phyloP scores from a whole-genome alignment of 441 rosid species.

The Francoa sonchifolia region DNA sequence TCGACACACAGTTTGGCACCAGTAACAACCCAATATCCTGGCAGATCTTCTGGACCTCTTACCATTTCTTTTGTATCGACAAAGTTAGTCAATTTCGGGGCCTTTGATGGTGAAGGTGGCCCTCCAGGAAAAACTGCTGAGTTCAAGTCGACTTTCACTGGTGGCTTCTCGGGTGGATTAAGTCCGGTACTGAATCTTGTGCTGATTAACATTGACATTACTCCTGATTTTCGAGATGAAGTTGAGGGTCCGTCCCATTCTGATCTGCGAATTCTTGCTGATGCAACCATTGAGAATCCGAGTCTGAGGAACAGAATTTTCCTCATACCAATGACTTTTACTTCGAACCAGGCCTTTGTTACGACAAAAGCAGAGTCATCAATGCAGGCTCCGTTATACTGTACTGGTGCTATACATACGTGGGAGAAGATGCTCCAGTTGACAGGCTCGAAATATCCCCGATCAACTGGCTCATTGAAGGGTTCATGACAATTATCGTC shows the following conservation, averaged over 20 bases:
- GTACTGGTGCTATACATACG: conserved; percentile 74
- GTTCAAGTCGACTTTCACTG: conserved; percentile 53
- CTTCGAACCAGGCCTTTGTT: conserved; percentile 91
- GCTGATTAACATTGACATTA: conserved; percentile 59
- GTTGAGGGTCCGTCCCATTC: conserved; percentile 71
- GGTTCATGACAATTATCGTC: conserved; percentile 44
- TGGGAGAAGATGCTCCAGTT: conserved; percentile 93
- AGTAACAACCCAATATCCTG: conserved; percentile 93
- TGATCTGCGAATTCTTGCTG: conserved; percentile 52
- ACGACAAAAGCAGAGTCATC: conserved; percentile 68
- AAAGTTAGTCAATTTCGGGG: conserved; percentile 56
- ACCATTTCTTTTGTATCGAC: conserved; percentile 84
- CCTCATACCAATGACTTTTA: conserved; percentile 64
- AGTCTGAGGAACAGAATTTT: conserved; percentile 79
- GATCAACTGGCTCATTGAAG: conserved; percentile 31
- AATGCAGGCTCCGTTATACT: conserved; percentile 39
- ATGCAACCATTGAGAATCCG: conserved; percentile 61
- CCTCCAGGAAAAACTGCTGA: conserved; percentile 81
- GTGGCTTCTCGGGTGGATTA: conserved; percentile 35
- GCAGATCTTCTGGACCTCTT: conserved; percentile 77
- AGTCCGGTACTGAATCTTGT: conserved; percentile 46
- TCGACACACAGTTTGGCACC: conserved; percentile 82
- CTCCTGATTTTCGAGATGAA: conserved; percentile 61
- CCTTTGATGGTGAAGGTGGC: conserved; percentile 40
- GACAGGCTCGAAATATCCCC: conserved; percentile 70